phyloP scores from a whole-genome alignment of 805 yeast species.

The Ogataea methylovora region DNA sequence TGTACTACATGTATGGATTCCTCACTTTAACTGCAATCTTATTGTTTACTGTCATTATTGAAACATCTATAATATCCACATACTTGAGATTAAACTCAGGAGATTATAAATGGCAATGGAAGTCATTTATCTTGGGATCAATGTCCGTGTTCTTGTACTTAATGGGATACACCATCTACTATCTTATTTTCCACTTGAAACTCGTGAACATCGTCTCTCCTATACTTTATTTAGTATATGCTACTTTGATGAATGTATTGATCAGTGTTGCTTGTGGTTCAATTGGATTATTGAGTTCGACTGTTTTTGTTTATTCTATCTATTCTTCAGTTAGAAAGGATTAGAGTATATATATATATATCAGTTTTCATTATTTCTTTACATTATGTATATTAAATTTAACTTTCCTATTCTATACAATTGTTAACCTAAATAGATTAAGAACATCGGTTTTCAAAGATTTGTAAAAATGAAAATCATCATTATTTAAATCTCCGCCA shows the following conservation, averaged over 20 bases:
- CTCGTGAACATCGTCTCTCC: slow-evolving; percentile 62
- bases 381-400: background rate
- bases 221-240: slow-evolving; percentile 64
- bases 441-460: slow-evolving; percentile 16
- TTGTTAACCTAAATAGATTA: slow-evolving; percentile 7
- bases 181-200: slow-evolving; percentile 48
- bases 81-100: slow-evolving; percentile 46
- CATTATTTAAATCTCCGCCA: slow-evolving; percentile 7
- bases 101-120: slow-evolving; percentile 80
- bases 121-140: slow-evolving; percentile 61
- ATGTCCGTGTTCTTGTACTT: slow-evolving; percentile 68
- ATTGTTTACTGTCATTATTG: slow-evolving; percentile 56
- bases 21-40: slow-evolving; percentile 53
- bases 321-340: slow-evolving; percentile 54
- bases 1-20: slow-evolving; percentile 76
- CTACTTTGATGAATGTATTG: slow-evolving; percentile 52
- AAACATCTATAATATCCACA: slow-evolving; percentile 63
- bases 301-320: slow-evolving; percentile 54
- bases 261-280: slow-evolving; percentile 72
- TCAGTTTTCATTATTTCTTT: background rate
- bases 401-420: background rate
- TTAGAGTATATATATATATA: slow-evolving; percentile 21
- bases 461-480: slow-evolving; percentile 19
- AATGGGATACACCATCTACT: slow-evolving; percentile 59
- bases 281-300: slow-evolving; percentile 61